These are phyloP conservation scores for Macrophomina phaseolina DNA, from an alignment of 2,329 filamentous ascomycete genomes.

Conservation along the genomic window DNA sequence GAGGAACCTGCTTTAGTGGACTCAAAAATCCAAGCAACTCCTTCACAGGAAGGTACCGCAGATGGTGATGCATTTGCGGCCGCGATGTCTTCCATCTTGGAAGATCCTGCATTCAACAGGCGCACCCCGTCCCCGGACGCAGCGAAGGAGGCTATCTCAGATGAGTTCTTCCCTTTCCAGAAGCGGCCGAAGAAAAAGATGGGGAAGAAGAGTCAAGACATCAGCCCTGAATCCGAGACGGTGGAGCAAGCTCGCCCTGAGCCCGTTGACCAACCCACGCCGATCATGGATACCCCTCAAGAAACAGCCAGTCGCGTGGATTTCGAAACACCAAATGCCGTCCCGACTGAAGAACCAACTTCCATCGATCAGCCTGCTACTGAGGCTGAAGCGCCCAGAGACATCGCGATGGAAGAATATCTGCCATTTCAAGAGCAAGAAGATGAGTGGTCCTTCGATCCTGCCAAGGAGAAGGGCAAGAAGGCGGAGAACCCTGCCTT, in stretches of 20 bases:
- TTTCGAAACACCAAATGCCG: not conserved
- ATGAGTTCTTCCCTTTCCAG: slow-evolving; percentile 34
- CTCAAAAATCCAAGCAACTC: slow-evolving; percentile 24
- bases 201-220: slow-evolving; percentile 34
- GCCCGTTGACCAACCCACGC: not conserved
- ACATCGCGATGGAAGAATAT: not conserved
- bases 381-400: not conserved
- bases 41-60: slow-evolving; percentile 28
- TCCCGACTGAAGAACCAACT: not conserved
- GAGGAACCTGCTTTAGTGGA: too few species aligned
- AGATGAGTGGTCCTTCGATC: not conserved
- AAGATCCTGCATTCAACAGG: slow-evolving; percentile 42
- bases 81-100: slow-evolving; percentile 45
- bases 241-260: not conserved
- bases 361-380: not conserved
- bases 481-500: slow-evolving; percentile 38
- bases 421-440: not conserved
- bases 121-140: slow-evolving; percentile 26
- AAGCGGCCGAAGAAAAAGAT: slow-evolving; percentile 41
- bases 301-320: not conserved
- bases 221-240: not conserved
- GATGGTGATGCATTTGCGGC: slow-evolving; percentile 30
- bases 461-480: slow-evolving; percentile 29
- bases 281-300: not conserved
- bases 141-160: slow-evolving; percentile 33